phyloP scores from a whole-genome alignment of 192 early-diverging fungal genomes.

The Umbelopsis ramanniana region DNA sequence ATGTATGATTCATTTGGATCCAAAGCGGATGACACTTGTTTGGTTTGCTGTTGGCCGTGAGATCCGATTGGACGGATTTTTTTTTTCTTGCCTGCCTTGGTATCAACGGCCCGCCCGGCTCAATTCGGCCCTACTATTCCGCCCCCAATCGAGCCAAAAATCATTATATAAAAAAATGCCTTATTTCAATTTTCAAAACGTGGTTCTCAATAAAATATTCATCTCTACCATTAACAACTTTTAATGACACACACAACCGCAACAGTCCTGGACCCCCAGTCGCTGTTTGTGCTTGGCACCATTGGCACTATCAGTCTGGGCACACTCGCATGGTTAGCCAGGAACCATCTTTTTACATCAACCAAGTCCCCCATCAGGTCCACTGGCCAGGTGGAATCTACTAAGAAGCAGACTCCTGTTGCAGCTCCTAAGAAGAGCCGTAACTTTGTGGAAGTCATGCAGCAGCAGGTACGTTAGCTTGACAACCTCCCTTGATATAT shows the following conservation, averaged over 20 bases:
- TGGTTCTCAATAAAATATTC: not conserved
- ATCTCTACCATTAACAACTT: not conserved
- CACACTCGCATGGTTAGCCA: slow-evolving; percentile 7
- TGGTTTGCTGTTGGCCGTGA: not conserved
- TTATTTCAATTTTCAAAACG: not conserved
- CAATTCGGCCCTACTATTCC: not conserved
- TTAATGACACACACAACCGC: slow-evolving; percentile 5
- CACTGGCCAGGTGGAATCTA: not conserved
- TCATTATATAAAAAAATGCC: not conserved
- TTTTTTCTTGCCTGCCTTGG: not conserved
- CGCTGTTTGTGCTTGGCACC: slow-evolving; percentile 42
- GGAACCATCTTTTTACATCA: slow-evolving; percentile 27
- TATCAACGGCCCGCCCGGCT: not conserved
- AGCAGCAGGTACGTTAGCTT: slow-evolving; percentile 43
- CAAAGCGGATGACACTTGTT: too few species aligned
- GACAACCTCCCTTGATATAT: not conserved
- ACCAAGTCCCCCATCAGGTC: not conserved
- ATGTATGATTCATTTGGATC: slow-evolving; percentile 11
- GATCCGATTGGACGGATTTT: slow-evolving; percentile 6
- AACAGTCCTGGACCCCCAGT: slow-evolving; percentile 22
- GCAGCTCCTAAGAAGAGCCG: slow-evolving; percentile 17
- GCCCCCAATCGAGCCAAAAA: not conserved
- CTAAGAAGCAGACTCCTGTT: not conserved
- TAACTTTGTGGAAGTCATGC: slow-evolving; percentile 54
- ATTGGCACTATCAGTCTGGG: slow-evolving; percentile 41